phyloP scores from a whole-genome alignment of 108 stramenopile species.

The Pseudonitzschia multiseries region DNA sequence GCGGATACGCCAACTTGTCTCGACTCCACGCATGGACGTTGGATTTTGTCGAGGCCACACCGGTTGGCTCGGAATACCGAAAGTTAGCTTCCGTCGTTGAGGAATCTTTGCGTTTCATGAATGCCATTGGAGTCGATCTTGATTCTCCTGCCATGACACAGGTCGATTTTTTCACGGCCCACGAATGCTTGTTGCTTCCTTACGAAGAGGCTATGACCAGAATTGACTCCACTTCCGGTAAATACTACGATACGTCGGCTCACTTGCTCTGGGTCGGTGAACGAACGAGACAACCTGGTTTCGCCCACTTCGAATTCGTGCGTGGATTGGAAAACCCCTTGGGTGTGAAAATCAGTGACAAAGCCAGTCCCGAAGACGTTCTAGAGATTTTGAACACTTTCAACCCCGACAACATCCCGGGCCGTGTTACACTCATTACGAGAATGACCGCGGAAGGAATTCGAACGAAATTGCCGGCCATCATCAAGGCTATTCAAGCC shows the following conservation, averaged over 20 bases:
- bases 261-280: constrained; percentile 99
- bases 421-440: constrained; percentile 95
- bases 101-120: constrained; percentile 95
- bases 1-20: constrained; percentile 95
- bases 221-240: constrained; percentile 92
- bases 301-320: constrained; percentile 96
- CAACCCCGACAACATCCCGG: constrained; percentile 96
- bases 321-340: constrained; percentile 97
- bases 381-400: constrained; percentile 89
- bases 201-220: constrained; percentile 98
- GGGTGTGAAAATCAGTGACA: constrained; percentile 96
- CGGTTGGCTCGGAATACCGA: constrained; percentile 64
- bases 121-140: constrained; percentile 95
- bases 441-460: constrained; percentile 98
- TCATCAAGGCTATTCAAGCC: constrained; percentile 95
- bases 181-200: constrained; percentile 96
- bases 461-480: constrained; percentile 90
- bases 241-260: constrained; percentile 96
- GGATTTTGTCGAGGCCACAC: constrained; percentile 94
- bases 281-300: constrained; percentile 96
- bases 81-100: constrained; percentile 90
- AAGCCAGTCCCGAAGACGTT: constrained; percentile 93
- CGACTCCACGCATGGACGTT: constrained; percentile 97
- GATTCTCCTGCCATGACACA: constrained; percentile 77
- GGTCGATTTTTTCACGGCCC: constrained; percentile 95